Conservation (phyloP, 345 rosid genomes). For the Sapria himalayana region DNA sequence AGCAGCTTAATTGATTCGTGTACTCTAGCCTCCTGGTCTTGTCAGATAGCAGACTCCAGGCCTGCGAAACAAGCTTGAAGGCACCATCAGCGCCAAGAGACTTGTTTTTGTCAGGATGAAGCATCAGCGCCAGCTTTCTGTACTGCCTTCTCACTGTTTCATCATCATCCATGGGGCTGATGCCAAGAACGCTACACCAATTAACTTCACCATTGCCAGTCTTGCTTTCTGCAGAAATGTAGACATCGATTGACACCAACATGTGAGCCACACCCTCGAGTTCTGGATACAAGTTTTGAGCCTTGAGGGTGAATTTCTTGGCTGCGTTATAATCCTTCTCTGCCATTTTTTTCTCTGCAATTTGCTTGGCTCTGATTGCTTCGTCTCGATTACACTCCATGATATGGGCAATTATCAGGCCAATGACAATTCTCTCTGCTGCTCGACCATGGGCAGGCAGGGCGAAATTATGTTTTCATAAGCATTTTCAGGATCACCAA, state of each 20-base stretch:
- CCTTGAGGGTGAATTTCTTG: slow-evolving; percentile 51
- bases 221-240: slow-evolving; percentile 41
- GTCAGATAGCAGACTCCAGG: slow-evolving; percentile 64
- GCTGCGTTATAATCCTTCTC: slow-evolving; percentile 60
- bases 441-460: no score
- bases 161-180: slow-evolving; percentile 37
- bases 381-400: slow-evolving; percentile 96
- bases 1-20: no score
- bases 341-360: slow-evolving; percentile 59
- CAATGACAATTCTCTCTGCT: no score
- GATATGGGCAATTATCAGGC: no score
- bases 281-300: slow-evolving; percentile 50
- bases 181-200: slow-evolving; percentile 67
- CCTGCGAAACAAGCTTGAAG: slow-evolving; percentile 48
- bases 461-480: no score
- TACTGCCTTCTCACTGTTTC: slow-evolving; percentile 47
- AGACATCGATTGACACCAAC: slow-evolving; percentile 39
- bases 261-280: slow-evolving; percentile 51
- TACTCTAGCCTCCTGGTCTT: slow-evolving; percentile 36
- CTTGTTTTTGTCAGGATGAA: slow-evolving; percentile 88
- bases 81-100: slow-evolving; percentile 79
- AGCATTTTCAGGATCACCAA: no score
- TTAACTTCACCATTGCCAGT: slow-evolving; percentile 35
- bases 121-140: slow-evolving; percentile 39
- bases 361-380: slow-evolving; percentile 64